phyloP scores from a whole-genome alignment of 208 protist species.

The Leishmania aethiopica region DNA sequence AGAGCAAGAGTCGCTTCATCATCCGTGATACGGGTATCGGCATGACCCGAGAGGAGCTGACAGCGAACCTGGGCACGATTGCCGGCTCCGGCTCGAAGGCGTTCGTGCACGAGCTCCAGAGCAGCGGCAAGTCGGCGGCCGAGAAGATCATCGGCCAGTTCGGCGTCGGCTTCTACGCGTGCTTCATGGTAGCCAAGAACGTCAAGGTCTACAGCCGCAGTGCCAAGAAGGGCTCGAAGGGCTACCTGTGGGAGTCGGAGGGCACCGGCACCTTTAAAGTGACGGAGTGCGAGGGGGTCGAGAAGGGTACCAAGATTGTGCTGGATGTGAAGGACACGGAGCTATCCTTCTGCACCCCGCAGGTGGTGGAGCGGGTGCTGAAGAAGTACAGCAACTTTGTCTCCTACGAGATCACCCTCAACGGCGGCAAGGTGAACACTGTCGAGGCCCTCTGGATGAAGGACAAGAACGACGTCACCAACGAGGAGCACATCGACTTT shows the following conservation, averaged over 20 bases:
- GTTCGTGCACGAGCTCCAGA: conserved; percentile 89
- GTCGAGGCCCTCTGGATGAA: conserved; percentile 98
- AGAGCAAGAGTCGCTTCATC: conserved; percentile 91
- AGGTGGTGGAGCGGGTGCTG: conserved; percentile 94
- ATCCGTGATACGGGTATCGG: conserved; percentile 97
- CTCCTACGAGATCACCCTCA: conserved; percentile 95
- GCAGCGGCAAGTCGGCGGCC: conserved; percentile 62
- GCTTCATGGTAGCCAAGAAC: conserved; percentile 97
- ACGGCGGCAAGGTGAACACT: conserved; percentile 95
- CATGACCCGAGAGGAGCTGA: conserved; percentile 97
- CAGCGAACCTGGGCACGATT: conserved; percentile 96
- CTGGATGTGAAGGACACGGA: conserved; percentile 95
- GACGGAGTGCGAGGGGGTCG: conserved; percentile 93
- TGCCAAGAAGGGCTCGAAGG: conserved; percentile 84
- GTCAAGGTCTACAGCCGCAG: conserved; percentile 94
- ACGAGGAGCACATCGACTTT: conserved; percentile 97
- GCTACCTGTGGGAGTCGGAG: conserved; percentile 96
- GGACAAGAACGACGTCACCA: conserved; percentile 87
- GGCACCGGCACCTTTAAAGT: conserved; percentile 95
- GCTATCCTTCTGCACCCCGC: conserved; percentile 93
- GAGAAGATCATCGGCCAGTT: conserved; percentile 97
- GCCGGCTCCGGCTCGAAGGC: conserved; percentile 89
- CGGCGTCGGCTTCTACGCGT: conserved; percentile 97
- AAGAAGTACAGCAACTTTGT: conserved; percentile 98
- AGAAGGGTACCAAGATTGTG: conserved; percentile 97